Evolutionary conservation across 2,329 filamentous ascomycete genomes (phyloP), one percentile per base, ranked within the genome.

Genomic region (Fusarium piperis): DNA sequence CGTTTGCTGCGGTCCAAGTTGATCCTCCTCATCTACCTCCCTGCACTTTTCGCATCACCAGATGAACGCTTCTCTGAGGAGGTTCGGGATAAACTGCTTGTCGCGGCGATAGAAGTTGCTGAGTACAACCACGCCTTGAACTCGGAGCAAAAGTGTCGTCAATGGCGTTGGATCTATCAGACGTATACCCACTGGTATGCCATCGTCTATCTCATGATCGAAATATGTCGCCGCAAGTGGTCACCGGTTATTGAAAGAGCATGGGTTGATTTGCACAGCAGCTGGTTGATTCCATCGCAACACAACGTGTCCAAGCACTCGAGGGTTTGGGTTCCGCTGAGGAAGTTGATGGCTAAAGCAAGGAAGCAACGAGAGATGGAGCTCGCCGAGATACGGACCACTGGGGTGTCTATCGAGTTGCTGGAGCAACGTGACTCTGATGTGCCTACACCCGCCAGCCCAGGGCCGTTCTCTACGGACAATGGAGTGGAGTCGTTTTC

Each of bases 131-230:
- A 87, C 67, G 80, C 84, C 1, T 77, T 90, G n/a, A 88, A 87
- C 58, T 79, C 82, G 3, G 86, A 90, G 62, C 78, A 80, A 3
- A 80, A 79, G 16, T 84, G 82, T 59, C 83, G 82, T 11, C 85
- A 85, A 52, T 89, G 86, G 84, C 85, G 86, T 18, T 90, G 88
- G 88, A 79, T 89, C 7, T 89, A 88, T 76, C 85, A 89, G 71
- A 88, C 86, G 0, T 89, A 89, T 74, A 87, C 85, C 0, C 87
- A 89, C 65, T 90, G 88, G 87, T 84, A 89, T 69, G 86, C 88
- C 6, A 83, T 89, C 4, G 86, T 87, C 0, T 90, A 87, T 70
- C 80, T 89, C 1, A 72, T 90, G 30, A 81, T 89, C 13, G 86
- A 89, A 72, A 78, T 85, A 1, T 83, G 82, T 15, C 83, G 83